Evolutionary conservation across 2,329 filamentous ascomycete genomes (phyloP), one percentile per base, ranked within the genome.

Genomic region (Cercospora nicotianae): DNA sequence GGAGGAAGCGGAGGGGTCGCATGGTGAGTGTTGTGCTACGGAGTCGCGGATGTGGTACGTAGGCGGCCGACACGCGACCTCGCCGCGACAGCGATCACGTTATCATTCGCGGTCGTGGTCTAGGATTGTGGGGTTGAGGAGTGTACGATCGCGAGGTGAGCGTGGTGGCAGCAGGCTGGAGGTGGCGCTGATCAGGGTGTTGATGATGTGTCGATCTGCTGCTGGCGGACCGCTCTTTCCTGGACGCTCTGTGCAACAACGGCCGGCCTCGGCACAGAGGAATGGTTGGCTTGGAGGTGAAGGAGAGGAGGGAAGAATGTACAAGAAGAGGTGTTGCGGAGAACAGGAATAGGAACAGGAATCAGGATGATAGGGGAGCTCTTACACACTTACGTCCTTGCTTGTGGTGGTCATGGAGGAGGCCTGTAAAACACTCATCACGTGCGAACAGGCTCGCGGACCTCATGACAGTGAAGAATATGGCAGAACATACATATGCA

Each of bases 1-100:
- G 73, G 57, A 81, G 74, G 60, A 81, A 78, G 68, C 79, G 80
- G 53, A 81, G 71, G 63, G 76, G 80, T 63, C 79, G 77, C 80
- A 81, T 81, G 55, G 67, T 77, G 70, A 39, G 36, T 28, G 36
- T 20, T 51, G 39, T 20, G 33, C 20, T 48, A 18, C 26, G 60
- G 48, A 55, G 23, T 55, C 23, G 48, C 48, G 23, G 26, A 28
- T 13, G 48, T 55, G 23, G 48, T 26, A 55, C 48, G 53, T n/a
- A 51, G 33, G 18, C 36, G 63, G 66, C 55, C 66, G 67, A 39
- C 45, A 60, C 63, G 67, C 67, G 67, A 68, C 63, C 67, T 60
- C 28, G 53, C 59, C 60, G 60, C 67, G 33, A 60, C 51, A 36
- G 60, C 59, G 16, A 39, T 66, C 60, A 68, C 60, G 59, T 28